Evolutionary conservation across 139 green algal genomes (phyloP), one percentile per base, ranked within the genome.

Genomic region (Limnomonas spitsbergensis): DNA sequence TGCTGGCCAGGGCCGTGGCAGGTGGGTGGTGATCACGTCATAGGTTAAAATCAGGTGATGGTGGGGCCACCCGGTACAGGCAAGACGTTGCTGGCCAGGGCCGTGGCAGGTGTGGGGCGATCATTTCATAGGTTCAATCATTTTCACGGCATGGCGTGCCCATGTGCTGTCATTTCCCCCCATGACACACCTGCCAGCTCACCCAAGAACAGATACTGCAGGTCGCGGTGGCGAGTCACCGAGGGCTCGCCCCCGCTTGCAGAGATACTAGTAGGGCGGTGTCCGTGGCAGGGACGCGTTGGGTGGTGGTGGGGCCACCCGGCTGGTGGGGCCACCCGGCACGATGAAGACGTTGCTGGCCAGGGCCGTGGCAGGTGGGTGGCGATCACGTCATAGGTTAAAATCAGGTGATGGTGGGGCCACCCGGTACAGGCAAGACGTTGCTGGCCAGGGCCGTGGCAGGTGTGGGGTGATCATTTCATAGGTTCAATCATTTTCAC

Each of bases 271-370:
- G n/a, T n/a, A n/a, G n/a, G n/a, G n/a, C n/a, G n/a, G n/a, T n/a
- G n/a, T n/a, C n/a, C n/a, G n/a, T n/a, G n/a, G n/a, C n/a, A n/a
- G n/a, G n/a, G n/a, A n/a, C n/a, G n/a, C n/a, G n/a, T n/a, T n/a
- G n/a, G n/a, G n/a, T n/a, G n/a, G n/a, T n/a, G n/a, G n/a, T 3
- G 84, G 75, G 29, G 93, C 92, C 2, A 88, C 95, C 61, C 87
- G 96, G 84, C 80, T 97, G 38, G 88, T 92, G 34, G 90, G 89
- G 0, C 89, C 88, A 3, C 89, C 90, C 0, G 92, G 92, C 47
- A 97, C 92, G 1, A 91, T 91, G 73, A 97, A 97, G 82, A 97
- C 92, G 14, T 84, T 97, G 76, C 83, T 97, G 42, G 86, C 86
- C 66, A 86, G 84, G 71, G 86, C 88, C 35, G 86, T 91, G 32